Evolutionary conservation across 2,329 filamentous ascomycete genomes (phyloP).

Genomic region (Sphaerulina vaccinii): DNA sequence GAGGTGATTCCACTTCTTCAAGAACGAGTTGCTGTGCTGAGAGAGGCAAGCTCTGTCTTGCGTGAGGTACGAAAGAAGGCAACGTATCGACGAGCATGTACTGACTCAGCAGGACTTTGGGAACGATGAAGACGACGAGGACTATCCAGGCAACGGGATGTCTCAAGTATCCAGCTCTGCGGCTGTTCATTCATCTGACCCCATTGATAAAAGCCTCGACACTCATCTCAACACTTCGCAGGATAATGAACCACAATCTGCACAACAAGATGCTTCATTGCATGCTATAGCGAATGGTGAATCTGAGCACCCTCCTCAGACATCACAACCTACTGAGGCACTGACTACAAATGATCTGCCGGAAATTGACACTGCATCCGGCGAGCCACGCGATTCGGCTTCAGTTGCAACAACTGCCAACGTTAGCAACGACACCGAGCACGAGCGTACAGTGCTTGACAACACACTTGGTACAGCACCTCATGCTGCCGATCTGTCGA

Average conservation of each 20-base stretch:
- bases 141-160: neutral
- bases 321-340: neutral
- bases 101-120: slow-evolving; percentile 25
- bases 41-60: slow-evolving; percentile 78
- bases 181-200: neutral
- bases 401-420: slow-evolving; percentile 1
- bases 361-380: slow-evolving; percentile 18
- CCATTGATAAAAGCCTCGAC: neutral
- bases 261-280: neutral
- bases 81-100: neutral
- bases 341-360: slow-evolving; percentile 8
- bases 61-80: slow-evolving; percentile 22
- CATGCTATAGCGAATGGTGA: neutral
- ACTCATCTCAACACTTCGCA: neutral
- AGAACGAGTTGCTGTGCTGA: slow-evolving; percentile 73
- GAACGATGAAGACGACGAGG: neutral
- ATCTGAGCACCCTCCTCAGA: neutral
- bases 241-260: neutral
- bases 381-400: slow-evolving; percentile 3
- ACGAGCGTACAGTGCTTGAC: neutral
- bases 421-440: neutral
- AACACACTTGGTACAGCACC: neutral
- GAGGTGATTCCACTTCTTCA: slow-evolving; percentile 83
- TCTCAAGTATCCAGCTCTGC: neutral
- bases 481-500: neutral